These are phyloP conservation scores for Calonectria pteridis DNA, from an alignment of 2,329 filamentous ascomycete genomes.

Conservation along the genomic window DNA sequence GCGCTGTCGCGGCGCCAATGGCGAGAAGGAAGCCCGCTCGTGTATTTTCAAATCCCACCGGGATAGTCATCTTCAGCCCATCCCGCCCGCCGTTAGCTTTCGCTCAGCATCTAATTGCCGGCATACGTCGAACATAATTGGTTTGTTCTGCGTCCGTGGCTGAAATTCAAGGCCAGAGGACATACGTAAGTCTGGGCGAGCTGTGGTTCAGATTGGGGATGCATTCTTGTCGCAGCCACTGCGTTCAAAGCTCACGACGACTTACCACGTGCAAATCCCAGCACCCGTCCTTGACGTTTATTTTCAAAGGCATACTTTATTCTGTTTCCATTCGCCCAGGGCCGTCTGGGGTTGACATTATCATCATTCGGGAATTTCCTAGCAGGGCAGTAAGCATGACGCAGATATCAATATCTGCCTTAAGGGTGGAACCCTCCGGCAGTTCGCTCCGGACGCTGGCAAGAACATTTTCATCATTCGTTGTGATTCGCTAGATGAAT, in stretches of 20 bases:
- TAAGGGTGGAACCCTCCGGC: background rate
- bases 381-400: background rate
- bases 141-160: background rate
- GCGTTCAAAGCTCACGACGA: background rate
- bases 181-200: background rate
- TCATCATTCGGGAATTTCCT: conserved; percentile 8
- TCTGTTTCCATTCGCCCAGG: background rate
- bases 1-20: background rate
- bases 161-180: background rate
- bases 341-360: background rate
- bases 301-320: background rate
- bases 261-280: background rate
- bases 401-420: background rate
- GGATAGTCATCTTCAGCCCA: conserved; percentile 4
- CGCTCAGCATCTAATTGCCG: background rate
- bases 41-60: conserved; percentile 4
- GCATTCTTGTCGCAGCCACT: background rate
- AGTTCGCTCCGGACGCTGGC: background rate
- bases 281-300: background rate
- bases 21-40: background rate
- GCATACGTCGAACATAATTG: background rate
- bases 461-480: background rate
- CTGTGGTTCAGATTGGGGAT: conserved; percentile 13
- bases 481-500: background rate
- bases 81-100: background rate